Percentiles rank a stretch among this genome's conserved stretches.
Evolutionary conservation across 495 filamentous ascomycete species (phyloP).

Genomic region (Podospora bellae-mahoneyi): DNA sequence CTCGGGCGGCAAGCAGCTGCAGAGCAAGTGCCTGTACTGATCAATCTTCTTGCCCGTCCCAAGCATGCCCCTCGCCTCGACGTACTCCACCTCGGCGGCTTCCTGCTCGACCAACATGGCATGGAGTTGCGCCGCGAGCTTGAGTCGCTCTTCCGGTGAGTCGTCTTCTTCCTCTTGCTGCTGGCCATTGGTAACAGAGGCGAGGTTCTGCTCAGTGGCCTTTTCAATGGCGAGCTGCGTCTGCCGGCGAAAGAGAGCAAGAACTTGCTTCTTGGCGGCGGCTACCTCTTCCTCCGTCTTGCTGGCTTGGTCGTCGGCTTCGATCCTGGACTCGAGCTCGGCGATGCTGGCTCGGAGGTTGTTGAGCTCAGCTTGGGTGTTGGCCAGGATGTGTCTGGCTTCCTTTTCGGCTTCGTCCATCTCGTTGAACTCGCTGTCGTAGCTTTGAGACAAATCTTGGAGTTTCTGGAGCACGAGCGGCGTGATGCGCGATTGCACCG

Average conservation of each 20-base stretch:
- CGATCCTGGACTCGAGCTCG: conserved; percentile 45
- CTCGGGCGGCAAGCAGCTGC: conserved; percentile 44
- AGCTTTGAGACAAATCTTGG: conserved; percentile 53
- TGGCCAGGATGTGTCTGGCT: conserved; percentile 52
- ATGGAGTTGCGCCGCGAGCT: conserved; percentile 40
- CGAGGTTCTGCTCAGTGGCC: conserved; percentile 35
- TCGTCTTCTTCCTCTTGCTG: conserved; percentile 20
- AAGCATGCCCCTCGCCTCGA: conserved; percentile 44
- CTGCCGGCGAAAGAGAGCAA: conserved; percentile 40
- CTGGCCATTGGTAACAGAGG: conserved; percentile 26
- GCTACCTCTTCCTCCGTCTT: conserved; percentile 39
- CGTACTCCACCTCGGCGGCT: conserved; percentile 43
- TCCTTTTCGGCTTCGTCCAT: conserved; percentile 57
- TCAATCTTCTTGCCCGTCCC: conserved; percentile 49
- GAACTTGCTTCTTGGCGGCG: conserved; percentile 34
- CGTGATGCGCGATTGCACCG: conserved; percentile 54
- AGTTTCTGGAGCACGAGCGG: conserved; percentile 56
- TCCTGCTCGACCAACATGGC: conserved; percentile 39
- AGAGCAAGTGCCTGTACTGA: conserved; percentile 46
- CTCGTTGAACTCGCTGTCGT: conserved; percentile 58
- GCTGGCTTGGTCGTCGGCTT: conserved; percentile 43
- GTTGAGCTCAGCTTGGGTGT: conserved; percentile 53
- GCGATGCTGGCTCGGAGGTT: conserved; percentile 46
- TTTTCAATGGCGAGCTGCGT: conserved; percentile 40
- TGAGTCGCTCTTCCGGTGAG: conserved; percentile 36